Evolutionary conservation across 768 basidiomycete genomes (phyloP), one percentile per base, ranked within the genome.

Genomic region (Russula emetica): DNA sequence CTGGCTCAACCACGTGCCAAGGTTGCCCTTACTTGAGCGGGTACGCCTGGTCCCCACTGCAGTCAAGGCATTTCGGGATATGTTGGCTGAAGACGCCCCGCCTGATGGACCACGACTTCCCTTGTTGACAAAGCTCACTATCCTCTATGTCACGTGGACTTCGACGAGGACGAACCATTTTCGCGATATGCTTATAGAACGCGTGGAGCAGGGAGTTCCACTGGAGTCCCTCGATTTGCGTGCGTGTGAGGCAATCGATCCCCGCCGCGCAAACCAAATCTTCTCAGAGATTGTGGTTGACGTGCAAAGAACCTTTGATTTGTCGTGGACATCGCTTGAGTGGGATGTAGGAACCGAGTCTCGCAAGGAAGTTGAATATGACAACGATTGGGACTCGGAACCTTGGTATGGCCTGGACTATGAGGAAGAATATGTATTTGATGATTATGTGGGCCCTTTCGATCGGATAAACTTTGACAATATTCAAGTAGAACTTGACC

Each of bases 161-260:
- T 26, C 5, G 5, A 28, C 3, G n/a, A 38, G 16, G 47, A 55
- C 45, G 20, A 32, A 50, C 22, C 36, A 45, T 24, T 8, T 62
- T 10, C n/a, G 49, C 49, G 55, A 62, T 5, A 38, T 47, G 45
- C 49, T 62, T 7, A 32, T 44, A 1, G 20, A 52, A 8, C 55
- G 61, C 24, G 22, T 52, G 20, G 40, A 52, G 5, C 47, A 57
- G 6, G 61, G 40, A 5, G 55, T 52, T 22, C 55, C 61, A 2
- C 22, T 62, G 16, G 61, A 51, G 54, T 13, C 24, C 7, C 61
- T 62, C 14, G 61, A 62, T 26, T 52, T 62, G 5, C 5, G 32
- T 30, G 2, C 11, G 10, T 62, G 55, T 24, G 5, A 4, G 8
- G 38, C 6, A 22, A 3, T 40, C 24, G 10, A 3, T 13, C 36